Base-by-base conservation (phyloP, 305 asterid species). In the Fraxinus sp. region DNA sequence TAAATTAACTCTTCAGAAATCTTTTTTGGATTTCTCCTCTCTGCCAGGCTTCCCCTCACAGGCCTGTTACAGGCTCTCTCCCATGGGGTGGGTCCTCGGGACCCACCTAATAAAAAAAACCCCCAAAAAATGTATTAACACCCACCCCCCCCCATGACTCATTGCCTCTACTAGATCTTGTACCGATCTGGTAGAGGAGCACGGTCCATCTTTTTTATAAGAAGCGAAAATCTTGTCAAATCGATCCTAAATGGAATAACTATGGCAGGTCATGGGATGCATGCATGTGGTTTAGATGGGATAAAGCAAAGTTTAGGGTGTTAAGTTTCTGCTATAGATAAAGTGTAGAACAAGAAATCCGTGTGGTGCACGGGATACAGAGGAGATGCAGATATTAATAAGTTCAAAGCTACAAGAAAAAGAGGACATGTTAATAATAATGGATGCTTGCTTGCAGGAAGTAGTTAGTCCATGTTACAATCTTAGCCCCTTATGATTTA, bases 201-300 rank as follows among this genome's bases (percentile, higher is more conserved):
- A 26, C 28, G 28, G 28, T 26, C n/a, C n/a, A 37, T 7, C 11
- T 7, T 37, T 22, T 22, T 41, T 41, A 10, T 41, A 10, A 41
- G 52, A 2, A 41, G 52, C 55, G 11, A 0, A 44, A 44, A 11
- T 44, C n/a, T 3, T 44, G 5, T 44, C 52, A 13, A 44, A 44
- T 44, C 16, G 55, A 2, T 2, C 52, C 46, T 33, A 41, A 74
- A 35, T 77, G 52, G 72, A 41, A 78, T 78, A 66, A 41, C 18
- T 79, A 32, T 20, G 33, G 84, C 70, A 83, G 86, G 82, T 79
- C 32, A 28, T 77, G 76, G 14, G 79, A 81, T 79, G 76, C 89
- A 81, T 79, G 87, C 80, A 86, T 68, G 86, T 20, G 85, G 86
- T 81, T 8, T 55, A 78, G 41, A 84, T 81, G 82, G 86, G 83